Percentiles rank a stretch among this genome's conserved stretches.
phyloP scores from a whole-genome alignment of 306 rosid species.

The Elaeagnus macrophylla region DNA sequence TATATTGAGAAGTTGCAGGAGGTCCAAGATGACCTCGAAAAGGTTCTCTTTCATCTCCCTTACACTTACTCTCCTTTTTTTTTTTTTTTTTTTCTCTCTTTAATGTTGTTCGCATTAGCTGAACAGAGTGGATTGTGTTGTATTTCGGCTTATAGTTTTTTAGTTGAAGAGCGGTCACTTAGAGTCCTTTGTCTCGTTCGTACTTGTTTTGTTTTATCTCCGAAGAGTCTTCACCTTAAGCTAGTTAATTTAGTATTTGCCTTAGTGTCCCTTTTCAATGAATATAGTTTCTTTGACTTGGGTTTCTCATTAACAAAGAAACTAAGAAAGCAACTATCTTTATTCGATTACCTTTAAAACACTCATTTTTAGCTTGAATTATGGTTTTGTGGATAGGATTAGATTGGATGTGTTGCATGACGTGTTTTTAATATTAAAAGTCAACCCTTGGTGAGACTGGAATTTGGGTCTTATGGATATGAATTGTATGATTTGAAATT shows the following conservation, averaged over 20 bases:
- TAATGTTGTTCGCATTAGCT: neutral
- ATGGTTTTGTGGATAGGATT: neutral
- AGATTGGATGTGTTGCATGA: neutral
- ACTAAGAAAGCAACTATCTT: no score
- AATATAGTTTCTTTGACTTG: no score
- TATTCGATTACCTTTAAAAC: no score
- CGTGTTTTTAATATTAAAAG: neutral
- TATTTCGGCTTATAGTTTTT: neutral
- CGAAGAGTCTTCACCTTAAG: no score
- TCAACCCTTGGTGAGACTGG: neutral
- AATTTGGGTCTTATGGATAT: neutral
- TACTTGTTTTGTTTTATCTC: no score
- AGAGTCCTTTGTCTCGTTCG: no score
- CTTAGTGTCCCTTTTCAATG: no score
- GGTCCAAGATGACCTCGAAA: slow-evolving; percentile 49
- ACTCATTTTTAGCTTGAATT: neutral
- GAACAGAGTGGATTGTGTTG: neutral
- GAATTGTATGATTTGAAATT: neutral
- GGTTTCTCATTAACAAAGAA: no score
- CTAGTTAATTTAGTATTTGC: no score
- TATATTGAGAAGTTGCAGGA: slow-evolving; percentile 50
- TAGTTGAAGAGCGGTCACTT: neutral
- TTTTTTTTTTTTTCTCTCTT: no score
- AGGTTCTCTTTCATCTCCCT: slow-evolving; percentile 22
- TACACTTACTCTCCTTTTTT: neutral